These are phyloP conservation scores for Pseudocercospora vitis DNA, from an alignment of 2,329 filamentous ascomycete genomes.

Conservation along the genomic window DNA sequence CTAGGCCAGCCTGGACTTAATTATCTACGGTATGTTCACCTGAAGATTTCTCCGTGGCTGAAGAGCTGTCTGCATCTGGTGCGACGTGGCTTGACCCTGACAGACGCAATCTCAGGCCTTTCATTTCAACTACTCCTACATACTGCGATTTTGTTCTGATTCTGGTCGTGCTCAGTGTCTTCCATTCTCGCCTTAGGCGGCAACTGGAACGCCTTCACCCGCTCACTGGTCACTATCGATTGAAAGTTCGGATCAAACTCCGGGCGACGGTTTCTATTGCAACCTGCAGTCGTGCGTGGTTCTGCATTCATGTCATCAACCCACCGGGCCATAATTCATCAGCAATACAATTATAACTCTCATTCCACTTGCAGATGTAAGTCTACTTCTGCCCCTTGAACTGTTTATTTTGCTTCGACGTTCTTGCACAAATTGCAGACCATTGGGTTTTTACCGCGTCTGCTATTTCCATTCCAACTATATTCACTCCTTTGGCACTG, in stretches of 20 bases:
- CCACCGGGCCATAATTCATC: background rate
- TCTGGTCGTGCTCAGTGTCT: background rate
- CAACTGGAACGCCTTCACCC: background rate
- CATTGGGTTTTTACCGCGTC: too few relatives aligned
- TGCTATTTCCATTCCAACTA: background rate
- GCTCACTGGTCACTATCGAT: background rate
- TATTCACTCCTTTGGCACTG: conserved; percentile 5
- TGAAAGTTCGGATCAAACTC: background rate
- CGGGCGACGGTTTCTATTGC: background rate
- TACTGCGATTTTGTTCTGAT: background rate
- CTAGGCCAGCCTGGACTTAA: background rate
- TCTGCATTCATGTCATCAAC: background rate
- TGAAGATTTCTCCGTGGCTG: background rate
- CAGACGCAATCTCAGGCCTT: background rate
- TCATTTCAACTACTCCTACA: background rate
- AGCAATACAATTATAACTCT: background rate
- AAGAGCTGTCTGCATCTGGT: too few relatives aligned
- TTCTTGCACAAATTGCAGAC: background rate
- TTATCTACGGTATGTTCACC: background rate
- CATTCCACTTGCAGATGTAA: background rate
- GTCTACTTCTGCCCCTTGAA: background rate
- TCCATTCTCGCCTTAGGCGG: background rate
- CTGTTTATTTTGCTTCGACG: background rate
- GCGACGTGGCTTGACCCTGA: background rate
- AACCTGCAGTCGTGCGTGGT: background rate